Percentiles rank a stretch among this genome's conserved stretches.
phyloP scores from a whole-genome alignment of 2,329 filamentous ascomycete species.

The Pseudopithomyces chartarum region DNA sequence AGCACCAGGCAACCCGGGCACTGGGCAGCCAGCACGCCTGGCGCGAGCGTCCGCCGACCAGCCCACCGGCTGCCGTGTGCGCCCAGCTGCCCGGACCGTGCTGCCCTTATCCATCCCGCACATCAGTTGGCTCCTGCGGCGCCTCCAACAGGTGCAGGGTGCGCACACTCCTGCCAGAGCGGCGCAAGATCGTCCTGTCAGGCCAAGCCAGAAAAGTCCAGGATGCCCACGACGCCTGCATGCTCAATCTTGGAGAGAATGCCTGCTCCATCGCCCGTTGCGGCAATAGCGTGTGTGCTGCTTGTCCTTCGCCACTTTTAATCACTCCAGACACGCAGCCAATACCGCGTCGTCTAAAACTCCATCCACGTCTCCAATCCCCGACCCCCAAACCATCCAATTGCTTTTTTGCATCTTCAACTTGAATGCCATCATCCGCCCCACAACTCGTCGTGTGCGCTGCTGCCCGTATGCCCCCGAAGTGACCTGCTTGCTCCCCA shows the following conservation, averaged over 20 bases:
- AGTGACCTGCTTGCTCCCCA: no score
- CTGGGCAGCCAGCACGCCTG: constrained; percentile 18
- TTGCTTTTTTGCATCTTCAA: constrained; percentile 37
- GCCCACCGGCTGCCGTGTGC: constrained; percentile 11
- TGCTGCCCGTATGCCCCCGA: constrained; percentile 31
- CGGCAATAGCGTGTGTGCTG: constrained; percentile 35
- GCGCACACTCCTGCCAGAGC: constrained; percentile 36
- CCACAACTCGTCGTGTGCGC: constrained; percentile 24
- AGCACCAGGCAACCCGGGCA: constrained; percentile 7
- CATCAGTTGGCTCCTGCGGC: constrained; percentile 45
- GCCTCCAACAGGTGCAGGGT: constrained; percentile 36
- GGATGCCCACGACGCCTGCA: constrained; percentile 12
- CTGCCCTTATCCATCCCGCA: constrained; percentile 42
- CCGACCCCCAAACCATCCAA: constrained; percentile 32
- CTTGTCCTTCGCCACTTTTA: constrained; percentile 45
- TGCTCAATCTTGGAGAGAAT: constrained; percentile 31
- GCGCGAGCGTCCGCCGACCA: constrained; percentile 16
- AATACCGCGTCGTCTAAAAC: constrained; percentile 38
- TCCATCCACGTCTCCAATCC: constrained; percentile 38
- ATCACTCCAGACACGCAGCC: constrained; percentile 41
- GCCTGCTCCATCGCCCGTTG: constrained; percentile 33
- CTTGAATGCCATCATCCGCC: background rate
- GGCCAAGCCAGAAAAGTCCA: constrained; percentile 26
- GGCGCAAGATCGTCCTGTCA: constrained; percentile 38
- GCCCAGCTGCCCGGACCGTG: background rate